phyloP scores from a whole-genome alignment of 345 rosid genomes.

The Capsella bursapastoris region DNA sequence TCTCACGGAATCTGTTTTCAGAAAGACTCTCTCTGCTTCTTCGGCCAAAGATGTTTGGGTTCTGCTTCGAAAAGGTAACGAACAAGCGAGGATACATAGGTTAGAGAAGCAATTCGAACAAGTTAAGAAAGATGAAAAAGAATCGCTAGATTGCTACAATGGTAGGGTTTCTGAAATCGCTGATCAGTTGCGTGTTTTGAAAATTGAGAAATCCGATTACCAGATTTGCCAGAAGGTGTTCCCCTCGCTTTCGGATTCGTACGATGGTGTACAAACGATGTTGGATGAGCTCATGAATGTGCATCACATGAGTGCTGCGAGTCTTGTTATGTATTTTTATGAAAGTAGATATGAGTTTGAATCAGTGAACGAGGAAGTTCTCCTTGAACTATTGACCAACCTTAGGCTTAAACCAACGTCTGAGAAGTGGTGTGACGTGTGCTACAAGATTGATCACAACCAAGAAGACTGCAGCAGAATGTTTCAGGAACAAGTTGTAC shows the following conservation, averaged over 20 bases:
- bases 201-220: not conserved
- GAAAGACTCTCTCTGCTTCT: constrained; percentile 3
- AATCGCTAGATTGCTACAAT: not conserved
- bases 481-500: not conserved
- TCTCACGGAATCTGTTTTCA: constrained; percentile 8
- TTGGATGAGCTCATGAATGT: not conserved
- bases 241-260: not conserved
- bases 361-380: not conserved
- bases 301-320: not conserved
- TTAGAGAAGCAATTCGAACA: constrained; percentile 19
- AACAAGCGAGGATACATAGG: not conserved
- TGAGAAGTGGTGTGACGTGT: constrained; percentile 9
- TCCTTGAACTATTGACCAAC: not conserved
- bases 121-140: not conserved
- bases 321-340: not conserved
- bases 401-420: not conserved
- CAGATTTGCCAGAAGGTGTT: not conserved
- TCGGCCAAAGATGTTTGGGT: constrained; percentile 34
- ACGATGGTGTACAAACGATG: not conserved
- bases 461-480: not conserved
- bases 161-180: not conserved
- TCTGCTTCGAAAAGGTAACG: constrained; percentile 17
- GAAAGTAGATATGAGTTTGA: not conserved
- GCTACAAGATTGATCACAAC: not conserved
- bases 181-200: not conserved